Conservation (phyloP, 1,284 basidiomycete species). For the Apiotrichum sp. region DNA sequence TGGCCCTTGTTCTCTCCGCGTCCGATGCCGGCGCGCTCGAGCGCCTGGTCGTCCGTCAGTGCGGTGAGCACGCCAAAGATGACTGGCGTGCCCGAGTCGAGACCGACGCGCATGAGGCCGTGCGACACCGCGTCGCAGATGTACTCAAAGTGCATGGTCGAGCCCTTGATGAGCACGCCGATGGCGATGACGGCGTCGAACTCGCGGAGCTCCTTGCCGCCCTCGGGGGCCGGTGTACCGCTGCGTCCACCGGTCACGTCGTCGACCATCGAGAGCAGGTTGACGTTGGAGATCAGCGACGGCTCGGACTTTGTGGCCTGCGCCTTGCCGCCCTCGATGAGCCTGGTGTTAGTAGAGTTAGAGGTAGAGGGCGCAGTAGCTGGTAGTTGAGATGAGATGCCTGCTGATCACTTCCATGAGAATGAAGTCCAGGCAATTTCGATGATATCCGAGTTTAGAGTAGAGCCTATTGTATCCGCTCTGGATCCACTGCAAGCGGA, state of each 20-base stretch:
- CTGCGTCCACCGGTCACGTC: conserved; percentile 33
- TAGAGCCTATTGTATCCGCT: too few species aligned
- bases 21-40: conserved; percentile 77
- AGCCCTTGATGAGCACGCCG: conserved; percentile 94
- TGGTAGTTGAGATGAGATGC: too few species aligned
- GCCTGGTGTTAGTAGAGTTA: conserved; percentile 18
- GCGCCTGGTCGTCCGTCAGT: conserved; percentile 86
- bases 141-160: conserved; percentile 98
- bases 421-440: too few species aligned
- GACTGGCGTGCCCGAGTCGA: conserved; percentile 90
- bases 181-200: conserved; percentile 96
- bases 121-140: conserved; percentile 89
- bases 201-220: conserved; percentile 57
- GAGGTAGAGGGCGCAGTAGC: too few species aligned
- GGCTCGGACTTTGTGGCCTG: conserved; percentile 42
- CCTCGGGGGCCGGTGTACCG: conserved; percentile 47
- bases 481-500: too few species aligned
- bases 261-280: conserved; percentile 65
- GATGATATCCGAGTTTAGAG: too few species aligned
- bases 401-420: too few species aligned
- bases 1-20: conserved; percentile 44
- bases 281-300: conserved; percentile 41
- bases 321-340: conserved; percentile 44
- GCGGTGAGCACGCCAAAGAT: conserved; percentile 95
- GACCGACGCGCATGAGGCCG: conserved; percentile 86